A percentile compares a stretch with the other conserved stretches of the same genome.
These are phyloP conservation scores for Trichophyton equinum DNA, from an alignment of 2,329 filamentous ascomycete genomes.

Conservation along the genomic window DNA sequence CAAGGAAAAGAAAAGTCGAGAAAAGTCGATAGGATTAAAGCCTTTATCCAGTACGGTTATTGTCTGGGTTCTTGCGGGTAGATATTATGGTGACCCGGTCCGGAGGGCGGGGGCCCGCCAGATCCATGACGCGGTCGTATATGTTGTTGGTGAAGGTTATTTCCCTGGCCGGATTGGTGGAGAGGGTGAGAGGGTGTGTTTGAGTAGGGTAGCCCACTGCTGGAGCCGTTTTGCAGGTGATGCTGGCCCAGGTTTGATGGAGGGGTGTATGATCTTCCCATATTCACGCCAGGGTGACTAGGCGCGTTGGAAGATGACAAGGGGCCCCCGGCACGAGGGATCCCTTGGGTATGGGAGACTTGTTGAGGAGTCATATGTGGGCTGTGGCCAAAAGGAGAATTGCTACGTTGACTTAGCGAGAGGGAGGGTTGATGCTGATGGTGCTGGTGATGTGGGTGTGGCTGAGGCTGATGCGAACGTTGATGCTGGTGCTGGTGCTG, in stretches of 20 bases:
- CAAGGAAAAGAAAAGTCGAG: neutral
- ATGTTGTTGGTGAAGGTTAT: neutral
- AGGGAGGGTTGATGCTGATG: slow-evolving; percentile 24
- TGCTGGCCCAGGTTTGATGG: slow-evolving; percentile 23
- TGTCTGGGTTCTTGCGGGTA: slow-evolving; percentile 8
- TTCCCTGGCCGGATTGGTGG: neutral
- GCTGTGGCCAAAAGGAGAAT: neutral
- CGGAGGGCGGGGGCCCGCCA: neutral
- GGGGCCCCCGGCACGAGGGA: slow-evolving; percentile 15
- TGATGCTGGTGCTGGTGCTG: slow-evolving; percentile 11
- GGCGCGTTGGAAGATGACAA: neutral
- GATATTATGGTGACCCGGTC: slow-evolving; percentile 6
- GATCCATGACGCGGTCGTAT: slow-evolving; percentile 5
- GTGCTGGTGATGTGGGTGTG: slow-evolving; percentile 24
- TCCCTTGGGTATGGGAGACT: slow-evolving; percentile 8
- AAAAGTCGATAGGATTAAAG: neutral
- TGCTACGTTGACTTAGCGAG: slow-evolving; percentile 20
- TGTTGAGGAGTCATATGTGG: neutral
- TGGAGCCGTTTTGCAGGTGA: slow-evolving; percentile 5
- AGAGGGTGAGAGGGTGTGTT: neutral
- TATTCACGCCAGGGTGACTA: slow-evolving; percentile 6
- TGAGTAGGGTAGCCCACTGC: neutral
- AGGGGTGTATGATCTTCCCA: slow-evolving; percentile 31
- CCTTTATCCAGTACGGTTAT: neutral
- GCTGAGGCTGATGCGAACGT: slow-evolving; percentile 21